Evolutionary conservation across 179 eudicot genomes (phyloP).

Genomic region (Silene noctiflora): DNA sequence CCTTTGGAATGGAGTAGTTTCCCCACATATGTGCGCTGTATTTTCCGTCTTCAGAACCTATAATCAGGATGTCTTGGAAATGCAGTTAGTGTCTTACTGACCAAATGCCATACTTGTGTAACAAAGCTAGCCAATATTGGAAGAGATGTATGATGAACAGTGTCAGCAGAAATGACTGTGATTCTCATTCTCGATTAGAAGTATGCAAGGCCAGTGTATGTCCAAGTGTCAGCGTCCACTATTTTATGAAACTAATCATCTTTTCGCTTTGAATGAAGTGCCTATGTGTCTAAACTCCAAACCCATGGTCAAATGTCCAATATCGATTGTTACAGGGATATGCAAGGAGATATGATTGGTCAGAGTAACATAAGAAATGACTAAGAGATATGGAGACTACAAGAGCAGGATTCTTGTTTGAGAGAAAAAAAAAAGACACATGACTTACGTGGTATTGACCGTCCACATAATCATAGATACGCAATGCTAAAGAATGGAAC

Average conservation of each 20-base stretch:
- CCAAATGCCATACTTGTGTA: not conserved
- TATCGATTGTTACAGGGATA: not conserved
- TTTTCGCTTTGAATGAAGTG: not conserved
- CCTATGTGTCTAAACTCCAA: not conserved
- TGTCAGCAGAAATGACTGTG: not conserved
- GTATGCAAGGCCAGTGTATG: not conserved
- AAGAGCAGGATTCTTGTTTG: not conserved
- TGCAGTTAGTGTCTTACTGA: not conserved
- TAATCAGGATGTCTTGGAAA: not conserved
- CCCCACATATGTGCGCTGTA: constrained; percentile 15
- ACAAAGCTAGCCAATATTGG: not conserved
- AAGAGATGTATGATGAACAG: not conserved
- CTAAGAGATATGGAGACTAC: not conserved
- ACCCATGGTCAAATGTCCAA: not conserved
- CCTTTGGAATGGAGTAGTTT: constrained; percentile 26
- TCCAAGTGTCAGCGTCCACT: not conserved
- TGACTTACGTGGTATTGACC: not conserved
- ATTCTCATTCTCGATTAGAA: not conserved
- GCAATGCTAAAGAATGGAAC: not conserved
- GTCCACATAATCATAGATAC: not conserved
- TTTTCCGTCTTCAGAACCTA: constrained; percentile 16
- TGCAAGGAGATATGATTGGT: not conserved
- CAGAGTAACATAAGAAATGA: not conserved
- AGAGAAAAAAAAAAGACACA: not conserved
- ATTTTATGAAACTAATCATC: not conserved